phyloP scores from a whole-genome alignment of 345 rosid species.

The Ceriops zippeliana region DNA sequence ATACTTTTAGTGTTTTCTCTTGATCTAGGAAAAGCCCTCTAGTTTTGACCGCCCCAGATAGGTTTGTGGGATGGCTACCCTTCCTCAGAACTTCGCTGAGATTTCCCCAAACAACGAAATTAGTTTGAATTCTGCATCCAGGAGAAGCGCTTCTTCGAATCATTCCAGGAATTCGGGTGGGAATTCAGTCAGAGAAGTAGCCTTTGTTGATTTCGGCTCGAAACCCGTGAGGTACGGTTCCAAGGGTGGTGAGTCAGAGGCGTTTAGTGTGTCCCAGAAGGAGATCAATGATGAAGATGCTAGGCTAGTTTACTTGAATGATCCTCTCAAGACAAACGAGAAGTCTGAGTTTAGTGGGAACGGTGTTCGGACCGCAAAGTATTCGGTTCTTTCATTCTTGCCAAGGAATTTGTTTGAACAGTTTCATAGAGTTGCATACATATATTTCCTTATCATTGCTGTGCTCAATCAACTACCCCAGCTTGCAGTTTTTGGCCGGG shows the following conservation, averaged over 20 bases:
- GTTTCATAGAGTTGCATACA: constrained; percentile 87
- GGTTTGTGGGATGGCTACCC: constrained; percentile 35
- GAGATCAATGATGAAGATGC: constrained; percentile 88
- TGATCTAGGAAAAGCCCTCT: constrained; percentile 6
- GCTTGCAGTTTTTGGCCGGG: constrained; percentile 87
- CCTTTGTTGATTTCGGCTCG: constrained; percentile 43
- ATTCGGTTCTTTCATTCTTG: constrained; percentile 68
- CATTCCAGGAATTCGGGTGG: constrained; percentile 43
- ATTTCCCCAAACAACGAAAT: constrained; percentile 30
- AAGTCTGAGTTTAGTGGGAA: constrained; percentile 66
- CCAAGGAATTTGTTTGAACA: constrained; percentile 86
- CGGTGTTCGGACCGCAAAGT: constrained; percentile 60
- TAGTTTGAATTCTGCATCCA: constrained; percentile 37
- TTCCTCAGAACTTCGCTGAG: constrained; percentile 25
- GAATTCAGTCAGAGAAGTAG: constrained; percentile 50
- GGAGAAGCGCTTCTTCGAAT: constrained; percentile 55
- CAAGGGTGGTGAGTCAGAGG: constrained; percentile 55
- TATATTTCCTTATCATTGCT: constrained; percentile 79
- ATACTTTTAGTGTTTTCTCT: background rate
- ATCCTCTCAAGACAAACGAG: constrained; percentile 62
- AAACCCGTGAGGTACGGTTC: constrained; percentile 61
- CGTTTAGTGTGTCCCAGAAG: constrained; percentile 52
- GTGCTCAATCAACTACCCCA: constrained; percentile 92
- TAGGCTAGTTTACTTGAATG: constrained; percentile 58
- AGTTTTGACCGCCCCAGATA: constrained; percentile 16